These are phyloP conservation scores for Stephanodiscus minutulus DNA, from an alignment of 108 stramenopile species.

Conservation along the genomic window DNA sequence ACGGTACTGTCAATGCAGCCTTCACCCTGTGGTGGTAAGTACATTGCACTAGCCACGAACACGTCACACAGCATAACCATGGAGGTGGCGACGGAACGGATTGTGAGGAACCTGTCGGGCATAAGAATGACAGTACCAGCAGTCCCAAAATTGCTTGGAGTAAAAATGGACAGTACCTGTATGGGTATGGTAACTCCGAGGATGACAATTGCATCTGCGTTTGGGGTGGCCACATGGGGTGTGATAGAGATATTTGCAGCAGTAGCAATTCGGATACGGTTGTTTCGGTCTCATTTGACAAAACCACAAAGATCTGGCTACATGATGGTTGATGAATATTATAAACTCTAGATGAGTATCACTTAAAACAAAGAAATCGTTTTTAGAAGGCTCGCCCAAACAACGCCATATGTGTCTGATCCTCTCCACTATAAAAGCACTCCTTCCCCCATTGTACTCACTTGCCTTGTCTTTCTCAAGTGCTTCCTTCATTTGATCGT, in stretches of 20 bases:
- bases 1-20: slow-evolving; percentile 69
- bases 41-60: slow-evolving; percentile 81
- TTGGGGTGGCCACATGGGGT: slow-evolving; percentile 71
- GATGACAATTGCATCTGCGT: slow-evolving; percentile 66
- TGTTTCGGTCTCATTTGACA: slow-evolving; percentile 80
- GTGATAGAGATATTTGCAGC: slow-evolving; percentile 74
- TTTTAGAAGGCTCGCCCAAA: slow-evolving; percentile 95
- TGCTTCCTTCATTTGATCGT: slow-evolving; percentile 90
- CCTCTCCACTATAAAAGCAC: slow-evolving; percentile 96
- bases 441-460: slow-evolving; percentile 88
- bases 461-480: slow-evolving; percentile 87
- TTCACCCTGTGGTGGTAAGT: slow-evolving; percentile 60
- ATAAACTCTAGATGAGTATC: too few species aligned
- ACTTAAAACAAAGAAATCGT: too few species aligned
- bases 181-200: slow-evolving; percentile 83
- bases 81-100: slow-evolving; percentile 54
- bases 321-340: too few species aligned
- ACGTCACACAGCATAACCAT: slow-evolving; percentile 79
- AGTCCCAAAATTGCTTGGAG: slow-evolving; percentile 85
- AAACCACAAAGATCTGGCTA: slow-evolving; percentile 75
- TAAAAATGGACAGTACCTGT: slow-evolving; percentile 72
- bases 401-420: slow-evolving; percentile 96
- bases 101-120: slow-evolving; percentile 81
- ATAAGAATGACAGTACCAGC: slow-evolving; percentile 74
- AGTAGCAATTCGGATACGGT: slow-evolving; percentile 64